phyloP scores from a whole-genome alignment of 2,329 filamentous ascomycete genomes.

The Elsinoe ampelina region DNA sequence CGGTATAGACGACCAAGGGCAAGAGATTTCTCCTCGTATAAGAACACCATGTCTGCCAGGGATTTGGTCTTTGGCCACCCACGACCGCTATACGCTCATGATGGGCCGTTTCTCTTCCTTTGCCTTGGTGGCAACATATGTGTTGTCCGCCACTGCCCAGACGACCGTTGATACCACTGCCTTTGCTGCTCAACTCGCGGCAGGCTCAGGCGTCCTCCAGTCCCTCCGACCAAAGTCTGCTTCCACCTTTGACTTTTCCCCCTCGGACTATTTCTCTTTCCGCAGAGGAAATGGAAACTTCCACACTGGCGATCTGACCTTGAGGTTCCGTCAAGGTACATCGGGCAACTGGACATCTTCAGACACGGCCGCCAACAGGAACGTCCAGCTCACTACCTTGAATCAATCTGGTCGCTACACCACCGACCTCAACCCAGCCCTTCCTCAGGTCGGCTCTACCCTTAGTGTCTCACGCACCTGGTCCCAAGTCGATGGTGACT shows the following conservation, averaged over 20 bases:
- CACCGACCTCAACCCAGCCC: conserved; percentile 20
- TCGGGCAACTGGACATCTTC: conserved; percentile 36
- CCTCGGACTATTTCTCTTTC: conserved; percentile 40
- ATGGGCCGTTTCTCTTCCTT: background rate
- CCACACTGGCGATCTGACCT: conserved; percentile 50
- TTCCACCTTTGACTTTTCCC: conserved; percentile 45
- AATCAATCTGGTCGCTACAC: conserved; percentile 30
- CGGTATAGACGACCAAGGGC: background rate
- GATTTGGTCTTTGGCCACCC: background rate
- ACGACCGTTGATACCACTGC: conserved; percentile 7
- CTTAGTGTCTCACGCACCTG: conserved; percentile 44
- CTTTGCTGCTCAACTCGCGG: conserved; percentile 6
- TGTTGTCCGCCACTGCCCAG: background rate
- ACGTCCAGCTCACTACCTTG: background rate
- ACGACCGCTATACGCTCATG: background rate
- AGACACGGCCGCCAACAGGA: conserved; percentile 35
- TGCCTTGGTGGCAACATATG: background rate
- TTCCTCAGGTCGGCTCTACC: conserved; percentile 31
- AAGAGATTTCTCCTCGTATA: background rate
- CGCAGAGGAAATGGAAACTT: conserved; percentile 46
- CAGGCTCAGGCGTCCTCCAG: conserved; percentile 32
- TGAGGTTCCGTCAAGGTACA: conserved; percentile 42
- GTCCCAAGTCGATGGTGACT: conserved; percentile 40
- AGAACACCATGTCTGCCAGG: background rate
- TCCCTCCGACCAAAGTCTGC: conserved; percentile 36